Evolutionary conservation across 352 stramenopile species (phyloP).

Genomic region (Phytopythium montanum): DNA sequence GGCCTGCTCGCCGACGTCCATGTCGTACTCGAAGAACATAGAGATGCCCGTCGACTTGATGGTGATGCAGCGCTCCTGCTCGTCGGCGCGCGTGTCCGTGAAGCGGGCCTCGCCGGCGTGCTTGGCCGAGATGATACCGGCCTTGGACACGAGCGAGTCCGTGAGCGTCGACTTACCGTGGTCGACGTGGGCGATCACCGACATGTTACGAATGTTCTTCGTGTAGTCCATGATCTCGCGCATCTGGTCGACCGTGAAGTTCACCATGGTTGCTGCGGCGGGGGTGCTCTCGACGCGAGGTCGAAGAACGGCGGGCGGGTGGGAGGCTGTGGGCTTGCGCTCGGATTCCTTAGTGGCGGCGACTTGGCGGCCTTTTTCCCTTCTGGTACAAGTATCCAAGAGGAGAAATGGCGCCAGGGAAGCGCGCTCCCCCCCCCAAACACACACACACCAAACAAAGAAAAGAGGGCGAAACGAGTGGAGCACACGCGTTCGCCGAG

Average conservation of each 20-base stretch:
- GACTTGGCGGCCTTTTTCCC: constrained; percentile 16
- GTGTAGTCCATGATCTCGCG: constrained; percentile 98
- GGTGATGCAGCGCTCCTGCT: constrained; percentile 99
- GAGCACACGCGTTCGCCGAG: constrained; percentile 36
- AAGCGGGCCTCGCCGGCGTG: constrained; percentile 98
- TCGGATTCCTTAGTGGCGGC: constrained; percentile 13
- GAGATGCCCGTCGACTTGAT: constrained; percentile 99
- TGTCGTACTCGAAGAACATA: constrained; percentile 99
- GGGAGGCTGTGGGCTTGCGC: constrained; percentile 4
- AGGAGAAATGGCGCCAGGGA: constrained; percentile 43
- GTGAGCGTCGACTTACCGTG: constrained; percentile 99
- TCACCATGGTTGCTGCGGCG: constrained; percentile 83
- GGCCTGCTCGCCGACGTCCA: constrained; percentile 90
- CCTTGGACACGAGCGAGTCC: constrained; percentile 98
- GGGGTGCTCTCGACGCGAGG: constrained; percentile 16
- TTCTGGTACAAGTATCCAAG: constrained; percentile 51
- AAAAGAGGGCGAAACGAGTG: constrained; percentile 49
- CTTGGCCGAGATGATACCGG: constrained; percentile 99
- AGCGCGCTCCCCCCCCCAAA: constrained; percentile 5
- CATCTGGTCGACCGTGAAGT: constrained; percentile 99
- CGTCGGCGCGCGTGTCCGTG: constrained; percentile 99
- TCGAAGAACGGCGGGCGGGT: constrained; percentile 14
- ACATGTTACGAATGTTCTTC: constrained; percentile 99
- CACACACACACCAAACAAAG: constrained; percentile 14
- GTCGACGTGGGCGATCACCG: constrained; percentile 99